phyloP scores from a whole-genome alignment of 345 rosid genomes.

The Murraya koenigii region DNA sequence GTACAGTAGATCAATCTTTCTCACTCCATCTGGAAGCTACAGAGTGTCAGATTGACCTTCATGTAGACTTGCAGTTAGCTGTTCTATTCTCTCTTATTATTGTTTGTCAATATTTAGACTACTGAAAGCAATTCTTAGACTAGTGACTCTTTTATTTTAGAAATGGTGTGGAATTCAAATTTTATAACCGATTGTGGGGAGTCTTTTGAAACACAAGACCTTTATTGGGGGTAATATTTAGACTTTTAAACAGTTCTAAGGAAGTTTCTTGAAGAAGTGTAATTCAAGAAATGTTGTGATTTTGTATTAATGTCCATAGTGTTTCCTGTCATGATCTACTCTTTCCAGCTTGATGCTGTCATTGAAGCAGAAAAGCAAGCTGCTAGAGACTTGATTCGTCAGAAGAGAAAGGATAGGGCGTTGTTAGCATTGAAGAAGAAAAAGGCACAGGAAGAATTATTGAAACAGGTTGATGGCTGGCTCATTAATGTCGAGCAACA shows the following conservation, averaged over 20 bases:
- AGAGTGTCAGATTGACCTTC: not conserved
- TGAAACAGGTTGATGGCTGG: conserved; percentile 94
- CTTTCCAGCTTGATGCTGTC: conserved; percentile 65
- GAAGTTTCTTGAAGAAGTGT: not conserved
- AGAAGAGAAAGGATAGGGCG: conserved; percentile 87
- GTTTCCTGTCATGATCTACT: not conserved
- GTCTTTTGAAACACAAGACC: not conserved
- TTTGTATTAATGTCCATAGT: not conserved
- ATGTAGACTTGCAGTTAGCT: not conserved
- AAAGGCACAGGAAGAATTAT: conserved; percentile 80
- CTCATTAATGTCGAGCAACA: conserved; percentile 96
- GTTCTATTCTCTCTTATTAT: not conserved
- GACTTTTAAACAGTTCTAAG: not conserved
- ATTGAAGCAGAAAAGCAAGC: conserved; percentile 95
- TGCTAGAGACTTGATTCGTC: conserved; percentile 75
- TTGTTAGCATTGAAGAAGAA: conserved; percentile 94
- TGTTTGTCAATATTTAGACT: not conserved
- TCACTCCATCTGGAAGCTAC: not conserved
- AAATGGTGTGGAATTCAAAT: too few relatives aligned
- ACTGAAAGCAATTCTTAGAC: not conserved
- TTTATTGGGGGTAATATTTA: not conserved
- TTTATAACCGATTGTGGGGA: not conserved
- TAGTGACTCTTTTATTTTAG: not conserved
- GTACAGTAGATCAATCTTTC: not conserved
- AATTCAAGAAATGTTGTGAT: not conserved